Evolutionary conservation across 2,329 filamentous ascomycete species (phyloP), one percentile per base, ranked within the genome.

Genomic region (Iodosphaeria phyllophila): DNA sequence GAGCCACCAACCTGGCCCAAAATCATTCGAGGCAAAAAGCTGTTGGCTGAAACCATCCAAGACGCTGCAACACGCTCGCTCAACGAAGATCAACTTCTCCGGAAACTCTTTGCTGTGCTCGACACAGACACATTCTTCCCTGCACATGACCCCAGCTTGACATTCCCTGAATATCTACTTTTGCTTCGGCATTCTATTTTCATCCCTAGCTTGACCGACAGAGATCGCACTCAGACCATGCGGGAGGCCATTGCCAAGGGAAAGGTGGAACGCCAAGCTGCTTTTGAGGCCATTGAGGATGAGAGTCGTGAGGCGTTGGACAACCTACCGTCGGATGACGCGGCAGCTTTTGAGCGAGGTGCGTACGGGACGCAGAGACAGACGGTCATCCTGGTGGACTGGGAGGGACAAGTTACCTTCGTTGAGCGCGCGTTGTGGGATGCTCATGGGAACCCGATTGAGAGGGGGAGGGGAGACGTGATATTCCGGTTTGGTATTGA

Each of bases 351-450:
- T 34, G 60, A 63, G 39, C 63, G 56, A 5, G 69, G 69, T 2
- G 49, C 69, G 33, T 74, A 74, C 35, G 69, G 69, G 4, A 74
- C 69, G 5, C 69, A 74, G 45, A 49, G 69, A 18, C 69, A 74
- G 48, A 74, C 68, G 0, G 48, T 73, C 9, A 44, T 74, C 9
- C 45, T 73, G 22, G 60, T 74, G 5, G 66, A 71, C 35, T 69
- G 63, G 61, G 54, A 71, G 3, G 69, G 69, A 3, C 65, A 65
- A 18, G 63, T 70, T 11, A 62, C 57, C 0, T 69, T 64, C 36
- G 53, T 54, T 16, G 69, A 74, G 46, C 51, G 69, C 18, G 60
- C 66, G 4, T 45, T 74, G 20, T 74, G 58, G 53, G 67, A 74
- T 38, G 47, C 50, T 0, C 54, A 66, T 23, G 69, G 69, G 6